Evolutionary conservation across 352 stramenopile genomes (phyloP), one percentile per base, ranked within the genome.

Genomic region (Phytophthora brassicae): DNA sequence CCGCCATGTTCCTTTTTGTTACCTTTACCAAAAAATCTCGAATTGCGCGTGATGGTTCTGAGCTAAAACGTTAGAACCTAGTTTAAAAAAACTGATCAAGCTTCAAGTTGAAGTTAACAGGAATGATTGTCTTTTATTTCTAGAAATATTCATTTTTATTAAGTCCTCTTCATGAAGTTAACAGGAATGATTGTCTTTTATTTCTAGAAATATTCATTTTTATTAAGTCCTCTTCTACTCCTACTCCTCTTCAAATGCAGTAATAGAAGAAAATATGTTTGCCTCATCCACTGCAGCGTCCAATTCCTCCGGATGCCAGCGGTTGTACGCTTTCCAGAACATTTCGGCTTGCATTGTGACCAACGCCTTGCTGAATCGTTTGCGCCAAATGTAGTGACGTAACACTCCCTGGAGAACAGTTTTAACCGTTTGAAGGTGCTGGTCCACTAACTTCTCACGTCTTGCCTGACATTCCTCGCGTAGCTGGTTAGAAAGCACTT

Each of bases 251-350:
- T 67, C 60, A 5, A 48, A 62, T 14, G 43, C 17, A 12, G 12
- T 41, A 22, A 64, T 60, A 41, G 11, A 39, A 4, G 70, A 51
- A 14, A 72, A 56, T 13, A 13, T 31, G 19, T 35, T 56, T n/a
- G 48, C 13, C 28, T 73, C 65, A 14, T 73, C 54, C 19, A 43
- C 16, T 12, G 61, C 36, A 23, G 44, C 13, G 9, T 50, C 48
- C 9, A 43, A 6, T 17, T 73, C 65, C 23, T 66, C 44, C 3
- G 49, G 20, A 45, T 73, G 53, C 46, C 47, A 56, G 19, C 53
- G 60, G 13, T 28, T n/a, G 20, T 73, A 63, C 3, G 65, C 47
- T 7, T 48, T 69, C 65, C 65, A 73, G 53, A 48, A 73, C 13
- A 66, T 14, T n/a, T 70, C 53, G 20, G n/a, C 1, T 35, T 62